Evolutionary conservation across 257 asterid species (phyloP).

Genomic region (Solanum clarkiae): DNA sequence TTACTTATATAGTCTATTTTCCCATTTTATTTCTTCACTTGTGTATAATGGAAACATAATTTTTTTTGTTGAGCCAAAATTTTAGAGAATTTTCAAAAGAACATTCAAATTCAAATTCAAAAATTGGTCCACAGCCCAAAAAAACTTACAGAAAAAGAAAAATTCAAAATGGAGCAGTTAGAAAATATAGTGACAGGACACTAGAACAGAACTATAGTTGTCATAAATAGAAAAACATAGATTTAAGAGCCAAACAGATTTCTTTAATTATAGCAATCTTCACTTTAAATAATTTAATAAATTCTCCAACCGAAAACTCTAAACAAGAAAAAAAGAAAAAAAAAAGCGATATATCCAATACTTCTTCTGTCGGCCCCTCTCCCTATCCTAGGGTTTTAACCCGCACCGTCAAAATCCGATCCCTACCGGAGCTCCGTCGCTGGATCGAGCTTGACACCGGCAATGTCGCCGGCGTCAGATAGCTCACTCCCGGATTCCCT

Average conservation of each 20-base stretch:
- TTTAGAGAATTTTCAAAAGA: not conserved
- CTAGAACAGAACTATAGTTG: not conserved
- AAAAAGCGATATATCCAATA: not conserved
- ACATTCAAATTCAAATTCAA: not conserved
- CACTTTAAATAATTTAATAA: not conserved
- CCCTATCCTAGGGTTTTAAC: slow-evolving; percentile 31
- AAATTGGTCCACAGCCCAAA: not conserved
- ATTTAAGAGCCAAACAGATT: not conserved
- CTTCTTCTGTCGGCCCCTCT: not conserved
- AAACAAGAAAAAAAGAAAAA: not conserved
- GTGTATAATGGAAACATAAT: not conserved
- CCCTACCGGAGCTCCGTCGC: slow-evolving; percentile 40
- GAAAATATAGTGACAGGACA: not conserved
- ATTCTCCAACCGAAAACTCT: not conserved
- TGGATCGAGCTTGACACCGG: slow-evolving; percentile 51
- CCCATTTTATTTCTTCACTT: not conserved
- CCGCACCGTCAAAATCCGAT: slow-evolving; percentile 43
- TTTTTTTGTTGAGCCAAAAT: not conserved
- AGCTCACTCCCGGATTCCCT: slow-evolving; percentile 32
- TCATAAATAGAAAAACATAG: not conserved
- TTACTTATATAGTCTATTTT: not conserved
- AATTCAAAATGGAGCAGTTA: not conserved
- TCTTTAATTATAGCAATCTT: not conserved
- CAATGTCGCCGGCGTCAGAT: slow-evolving; percentile 55
- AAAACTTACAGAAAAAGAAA: not conserved